Conservation (phyloP, 164 flowering plant genomes). For the Magnolia changhungtana region DNA sequence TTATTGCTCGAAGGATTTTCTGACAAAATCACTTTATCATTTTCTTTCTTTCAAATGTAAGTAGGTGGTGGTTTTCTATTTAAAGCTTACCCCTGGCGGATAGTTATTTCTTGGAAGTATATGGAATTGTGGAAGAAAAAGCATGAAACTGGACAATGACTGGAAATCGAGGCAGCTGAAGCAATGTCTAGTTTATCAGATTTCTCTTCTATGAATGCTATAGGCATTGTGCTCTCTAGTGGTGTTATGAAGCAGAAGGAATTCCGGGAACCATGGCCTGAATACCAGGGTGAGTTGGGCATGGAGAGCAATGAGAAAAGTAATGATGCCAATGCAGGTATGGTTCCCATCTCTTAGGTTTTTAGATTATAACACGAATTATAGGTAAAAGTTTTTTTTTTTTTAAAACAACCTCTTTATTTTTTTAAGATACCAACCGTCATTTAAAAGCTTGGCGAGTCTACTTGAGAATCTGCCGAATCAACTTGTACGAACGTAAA, state of each 20-base stretch:
- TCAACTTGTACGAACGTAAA: too few relatives aligned
- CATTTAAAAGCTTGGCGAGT: background rate
- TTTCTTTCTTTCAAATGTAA: background rate
- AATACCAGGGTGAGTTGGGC: conserved; percentile 27
- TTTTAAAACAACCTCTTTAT: background rate
- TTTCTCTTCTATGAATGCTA: conserved; percentile 46
- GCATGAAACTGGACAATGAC: conserved; percentile 95
- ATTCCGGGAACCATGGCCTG: conserved; percentile 2
- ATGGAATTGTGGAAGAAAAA: conserved; percentile 77
- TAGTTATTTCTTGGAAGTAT: conserved; percentile 22
- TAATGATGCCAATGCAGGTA: conserved; percentile 16
- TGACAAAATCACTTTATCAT: background rate
- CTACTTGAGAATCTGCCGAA: background rate
- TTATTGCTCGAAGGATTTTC: background rate
- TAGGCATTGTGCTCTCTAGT: conserved; percentile 50
- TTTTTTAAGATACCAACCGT: background rate
- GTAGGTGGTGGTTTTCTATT: background rate
- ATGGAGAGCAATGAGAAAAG: conserved; percentile 40
- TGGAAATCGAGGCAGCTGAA: conserved; percentile 82
- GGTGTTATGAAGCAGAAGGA: conserved; percentile 28
- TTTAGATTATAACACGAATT: conserved; percentile 7
- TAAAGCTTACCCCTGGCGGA: background rate
- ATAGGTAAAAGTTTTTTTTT: too few relatives aligned
- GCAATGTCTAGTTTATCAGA: conserved; percentile 47
- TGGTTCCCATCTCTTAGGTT: background rate